A percentile compares a stretch with the other conserved stretches of the same genome.
Conservation (phyloP, 768 basidiomycete genomes). For the Hericium erinaceus region DNA sequence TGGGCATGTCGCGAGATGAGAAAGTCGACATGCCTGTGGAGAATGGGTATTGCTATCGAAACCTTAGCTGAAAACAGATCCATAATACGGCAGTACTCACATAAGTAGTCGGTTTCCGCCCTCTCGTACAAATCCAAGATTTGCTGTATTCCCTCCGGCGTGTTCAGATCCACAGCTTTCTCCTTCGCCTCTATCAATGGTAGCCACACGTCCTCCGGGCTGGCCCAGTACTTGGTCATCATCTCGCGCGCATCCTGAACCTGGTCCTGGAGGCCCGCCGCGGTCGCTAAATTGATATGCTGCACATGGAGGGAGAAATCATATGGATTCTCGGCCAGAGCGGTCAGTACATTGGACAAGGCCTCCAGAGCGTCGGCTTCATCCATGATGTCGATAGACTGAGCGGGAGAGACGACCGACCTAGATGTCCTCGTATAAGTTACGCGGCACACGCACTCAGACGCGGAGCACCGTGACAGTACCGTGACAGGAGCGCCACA, state of each 20-base stretch:
- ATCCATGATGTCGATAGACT: slow-evolving; percentile 33
- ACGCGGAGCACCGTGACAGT: too few relatives aligned
- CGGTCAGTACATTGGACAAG: slow-evolving; percentile 47
- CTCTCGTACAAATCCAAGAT: slow-evolving; percentile 52
- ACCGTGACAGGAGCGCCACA: too few relatives aligned
- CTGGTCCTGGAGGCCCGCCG: slow-evolving; percentile 51
- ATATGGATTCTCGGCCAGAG: slow-evolving; percentile 49
- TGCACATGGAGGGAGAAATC: slow-evolving; percentile 56
- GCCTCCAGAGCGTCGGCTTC: slow-evolving; percentile 55
- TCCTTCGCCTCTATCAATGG: slow-evolving; percentile 52
- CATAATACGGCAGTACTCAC: slow-evolving; percentile 35
- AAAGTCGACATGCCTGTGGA: slow-evolving; percentile 61
- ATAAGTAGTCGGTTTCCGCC: slow-evolving; percentile 72
- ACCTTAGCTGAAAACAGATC: slow-evolving; percentile 5
- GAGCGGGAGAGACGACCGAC: background rate
- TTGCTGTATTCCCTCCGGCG: slow-evolving; percentile 40
- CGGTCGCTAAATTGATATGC: slow-evolving; percentile 54
- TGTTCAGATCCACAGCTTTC: slow-evolving; percentile 40
- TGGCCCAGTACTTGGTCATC: slow-evolving; percentile 52
- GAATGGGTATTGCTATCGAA: slow-evolving; percentile 59
- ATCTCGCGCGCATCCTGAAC: slow-evolving; percentile 55
- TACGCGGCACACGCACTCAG: too few relatives aligned
- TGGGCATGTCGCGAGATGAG: slow-evolving; percentile 32
- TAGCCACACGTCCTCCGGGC: slow-evolving; percentile 67
- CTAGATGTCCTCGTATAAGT: background rate